Evolutionary conservation across 192 early-diverging fungal genomes (phyloP).

Genomic region (Allomyces javanicus): DNA sequence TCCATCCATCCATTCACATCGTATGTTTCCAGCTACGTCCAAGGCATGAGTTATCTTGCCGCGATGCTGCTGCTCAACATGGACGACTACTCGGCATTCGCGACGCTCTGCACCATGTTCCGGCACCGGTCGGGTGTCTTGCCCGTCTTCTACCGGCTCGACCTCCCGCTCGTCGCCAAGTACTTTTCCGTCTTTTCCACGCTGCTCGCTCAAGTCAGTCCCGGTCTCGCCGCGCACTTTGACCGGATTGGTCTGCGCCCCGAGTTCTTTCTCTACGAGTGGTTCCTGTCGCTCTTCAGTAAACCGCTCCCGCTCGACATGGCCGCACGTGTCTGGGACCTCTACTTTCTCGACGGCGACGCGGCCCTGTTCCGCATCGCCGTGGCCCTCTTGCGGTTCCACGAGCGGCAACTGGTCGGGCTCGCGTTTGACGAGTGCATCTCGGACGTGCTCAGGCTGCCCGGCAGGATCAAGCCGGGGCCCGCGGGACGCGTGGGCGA

Average conservation of each 20-base stretch:
- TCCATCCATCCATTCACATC: no score
- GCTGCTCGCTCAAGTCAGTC: neutral
- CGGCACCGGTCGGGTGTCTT: neutral
- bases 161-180: neutral
- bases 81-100: neutral
- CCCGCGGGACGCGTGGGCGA: neutral
- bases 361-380: neutral
- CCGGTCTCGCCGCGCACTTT: neutral
- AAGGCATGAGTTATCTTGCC: neutral
- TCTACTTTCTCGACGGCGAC: neutral
- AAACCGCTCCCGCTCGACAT: neutral
- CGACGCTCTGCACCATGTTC: neutral
- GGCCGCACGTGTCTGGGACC: neutral
- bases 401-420: neutral
- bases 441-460: neutral
- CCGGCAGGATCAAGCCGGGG: neutral
- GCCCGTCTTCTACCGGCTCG: neutral
- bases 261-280: neutral
- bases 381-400: neutral
- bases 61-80: constrained; percentile 1
- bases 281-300: neutral
- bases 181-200: neutral
- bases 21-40: neutral
- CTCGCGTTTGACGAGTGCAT: neutral
- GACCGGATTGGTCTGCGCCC: neutral